Base-by-base conservation (phyloP, 768 basidiomycete species). In the Pholiota molesta region DNA sequence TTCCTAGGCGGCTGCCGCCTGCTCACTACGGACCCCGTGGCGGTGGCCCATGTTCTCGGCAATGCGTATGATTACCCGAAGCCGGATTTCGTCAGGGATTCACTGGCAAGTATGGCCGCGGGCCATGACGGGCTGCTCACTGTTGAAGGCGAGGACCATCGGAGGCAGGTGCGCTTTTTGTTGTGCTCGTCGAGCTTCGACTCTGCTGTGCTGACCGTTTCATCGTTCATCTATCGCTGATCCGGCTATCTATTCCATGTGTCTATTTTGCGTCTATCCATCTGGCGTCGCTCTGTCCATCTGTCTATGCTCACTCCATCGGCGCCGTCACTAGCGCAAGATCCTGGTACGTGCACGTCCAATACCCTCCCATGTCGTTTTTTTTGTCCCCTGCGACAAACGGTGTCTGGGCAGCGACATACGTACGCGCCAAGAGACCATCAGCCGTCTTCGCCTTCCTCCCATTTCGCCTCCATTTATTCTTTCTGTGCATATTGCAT, bases 11-110 rank as follows among this genome's bases (percentile, higher is more conserved):
- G 81, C 2, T 76, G 67, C 45, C 77, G 81, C 14, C 71, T 90
- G 31, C 79, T 81, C 70, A 88, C 87, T 0, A 72, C 78, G 44
- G 91, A 92, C 66, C 77, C 84, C 0, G 81, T 83, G 23, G 89
- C 88, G 1, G 51, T 92, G 31, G 78, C 80, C 21, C 84, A 91
- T 66, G 76, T 94, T 61, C 76, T 92, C 14, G 78, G 78, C 52
- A 84, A 88, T 62, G 74, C 75, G 29, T 71, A 80, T 29, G 72
- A 77, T 51, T 90, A 86, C 60, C 81, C 83, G 54, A 91, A 90
- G 64, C 79, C 87, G 0, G 74, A 77, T 6, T 67, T 71, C 0
- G 66, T 73, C 5, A 75, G 81, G 31, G 74, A 71, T 33, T 69
- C 57, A 37, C 68, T 88, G 11, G 62, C 70, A 4, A 72, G 70